phyloP scores from a whole-genome alignment of 2,329 filamentous ascomycete species.

The Aspergillus jensenii region DNA sequence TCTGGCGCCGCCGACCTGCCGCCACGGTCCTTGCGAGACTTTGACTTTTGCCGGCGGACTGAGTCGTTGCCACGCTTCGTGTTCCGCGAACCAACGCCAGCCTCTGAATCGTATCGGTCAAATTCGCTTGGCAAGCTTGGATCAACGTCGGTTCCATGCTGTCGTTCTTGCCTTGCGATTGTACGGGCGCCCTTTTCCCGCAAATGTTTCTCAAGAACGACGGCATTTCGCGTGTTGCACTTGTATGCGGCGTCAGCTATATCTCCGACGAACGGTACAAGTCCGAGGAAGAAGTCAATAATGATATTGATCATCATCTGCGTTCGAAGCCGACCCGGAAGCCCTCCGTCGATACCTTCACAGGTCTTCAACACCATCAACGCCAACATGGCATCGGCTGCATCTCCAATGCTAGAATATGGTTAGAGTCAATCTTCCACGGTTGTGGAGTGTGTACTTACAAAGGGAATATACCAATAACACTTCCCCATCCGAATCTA shows the following conservation, averaged over 20 bases:
- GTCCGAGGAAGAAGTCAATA: slow-evolving; percentile 49
- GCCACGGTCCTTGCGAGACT: slow-evolving; percentile 28
- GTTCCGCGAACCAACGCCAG: slow-evolving; percentile 22
- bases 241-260: slow-evolving; percentile 49
- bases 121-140: slow-evolving; percentile 41
- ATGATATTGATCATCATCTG: slow-evolving; percentile 80
- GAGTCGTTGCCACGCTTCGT: slow-evolving; percentile 20
- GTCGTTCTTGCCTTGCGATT: slow-evolving; percentile 25
- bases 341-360: slow-evolving; percentile 71
- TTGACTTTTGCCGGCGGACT: slow-evolving; percentile 21
- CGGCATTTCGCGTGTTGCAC: slow-evolving; percentile 49
- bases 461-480: slow-evolving; percentile 81
- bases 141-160: slow-evolving; percentile 29
- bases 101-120: slow-evolving; percentile 33
- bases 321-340: slow-evolving; percentile 56
- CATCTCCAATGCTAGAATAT: slow-evolving; percentile 66
- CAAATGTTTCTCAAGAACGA: slow-evolving; percentile 46
- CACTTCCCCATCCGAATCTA: slow-evolving; percentile 82
- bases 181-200: slow-evolving; percentile 40
- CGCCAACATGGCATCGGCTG: slow-evolving; percentile 70
- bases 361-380: slow-evolving; percentile 73
- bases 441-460: slow-evolving; percentile 52
- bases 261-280: slow-evolving; percentile 53
- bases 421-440: background rate
- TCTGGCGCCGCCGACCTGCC: slow-evolving; percentile 26